Evolutionary conservation across 768 basidiomycete species (phyloP).

Genomic region (Hortiboletus campestris): DNA sequence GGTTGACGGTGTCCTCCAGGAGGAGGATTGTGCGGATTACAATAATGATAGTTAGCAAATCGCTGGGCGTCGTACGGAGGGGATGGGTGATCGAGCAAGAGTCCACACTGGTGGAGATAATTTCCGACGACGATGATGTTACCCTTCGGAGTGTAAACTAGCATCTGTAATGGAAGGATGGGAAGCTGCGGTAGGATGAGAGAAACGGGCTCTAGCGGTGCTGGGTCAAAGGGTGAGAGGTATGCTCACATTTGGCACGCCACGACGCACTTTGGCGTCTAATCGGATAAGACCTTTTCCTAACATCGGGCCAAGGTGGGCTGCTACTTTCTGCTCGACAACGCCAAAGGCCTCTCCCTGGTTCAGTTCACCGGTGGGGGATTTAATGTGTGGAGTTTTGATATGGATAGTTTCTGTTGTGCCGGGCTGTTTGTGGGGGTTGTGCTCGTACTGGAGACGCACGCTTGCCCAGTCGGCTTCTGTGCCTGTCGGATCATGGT

Average conservation of each 20-base stretch:
- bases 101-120: slow-evolving; percentile 62
- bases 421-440: slow-evolving; percentile 47
- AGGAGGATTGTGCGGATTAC: slow-evolving; percentile 87
- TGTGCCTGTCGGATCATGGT: slow-evolving; percentile 37
- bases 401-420: slow-evolving; percentile 76
- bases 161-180: slow-evolving; percentile 78
- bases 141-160: slow-evolving; percentile 92
- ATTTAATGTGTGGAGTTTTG: slow-evolving; percentile 55
- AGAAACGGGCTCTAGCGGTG: slow-evolving; percentile 16
- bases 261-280: slow-evolving; percentile 73
- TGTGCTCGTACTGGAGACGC: slow-evolving; percentile 69
- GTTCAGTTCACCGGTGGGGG: slow-evolving; percentile 50
- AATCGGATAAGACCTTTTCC: slow-evolving; percentile 80
- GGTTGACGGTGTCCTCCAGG: slow-evolving; percentile 57
- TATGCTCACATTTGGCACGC: slow-evolving; percentile 55
- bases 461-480: slow-evolving; percentile 70
- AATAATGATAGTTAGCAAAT: slow-evolving; percentile 65
- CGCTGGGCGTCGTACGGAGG: slow-evolving; percentile 62
- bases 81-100: slow-evolving; percentile 80
- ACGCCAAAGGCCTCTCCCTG: slow-evolving; percentile 75
- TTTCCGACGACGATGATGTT: slow-evolving; percentile 83
- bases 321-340: slow-evolving; percentile 83
- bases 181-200: slow-evolving; percentile 53
- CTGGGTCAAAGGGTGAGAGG: slow-evolving; percentile 15
- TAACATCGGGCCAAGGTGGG: slow-evolving; percentile 76